Evolutionary conservation across 129 eudicot genomes (phyloP).

Genomic region (Flaveria ramosissima): DNA sequence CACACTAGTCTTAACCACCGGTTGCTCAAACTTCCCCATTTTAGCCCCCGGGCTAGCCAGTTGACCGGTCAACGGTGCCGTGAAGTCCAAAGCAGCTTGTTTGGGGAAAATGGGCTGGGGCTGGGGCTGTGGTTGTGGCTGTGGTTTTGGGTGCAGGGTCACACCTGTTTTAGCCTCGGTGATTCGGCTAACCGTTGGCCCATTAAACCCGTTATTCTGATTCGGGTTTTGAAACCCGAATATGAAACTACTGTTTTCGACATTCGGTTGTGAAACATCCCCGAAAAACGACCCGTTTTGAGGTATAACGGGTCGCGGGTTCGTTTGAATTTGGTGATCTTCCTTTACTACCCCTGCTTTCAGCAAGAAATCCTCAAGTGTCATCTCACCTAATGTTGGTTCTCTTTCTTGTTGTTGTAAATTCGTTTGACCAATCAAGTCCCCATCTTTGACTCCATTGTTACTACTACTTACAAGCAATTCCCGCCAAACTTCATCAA

Average conservation of each 20-base stretch:
- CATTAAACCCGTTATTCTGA: conserved; percentile 44
- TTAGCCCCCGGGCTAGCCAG: conserved; percentile 46
- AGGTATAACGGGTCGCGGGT: conserved; percentile 17
- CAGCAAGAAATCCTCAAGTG: conserved; percentile 77
- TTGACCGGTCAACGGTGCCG: conserved; percentile 51
- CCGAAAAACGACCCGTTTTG: conserved; percentile 43
- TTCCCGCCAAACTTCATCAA: conserved; percentile 89
- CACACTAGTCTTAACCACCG: conserved; percentile 35
- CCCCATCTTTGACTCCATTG: conserved; percentile 49
- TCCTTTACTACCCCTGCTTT: conserved; percentile 84
- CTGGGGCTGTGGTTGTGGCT: conserved; percentile 40
- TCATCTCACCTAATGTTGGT: conserved; percentile 78
- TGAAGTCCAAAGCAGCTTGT: conserved; percentile 62
- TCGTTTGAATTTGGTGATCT: conserved; percentile 42
- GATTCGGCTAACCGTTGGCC: conserved; percentile 40
- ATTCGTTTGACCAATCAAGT: conserved; percentile 33
- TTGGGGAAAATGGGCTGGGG: conserved; percentile 65
- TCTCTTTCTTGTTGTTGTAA: conserved; percentile 54
- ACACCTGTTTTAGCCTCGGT: conserved; percentile 32
- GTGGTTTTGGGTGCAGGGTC: conserved; percentile 45
- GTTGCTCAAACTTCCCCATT: conserved; percentile 39
- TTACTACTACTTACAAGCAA: conserved; percentile 45
- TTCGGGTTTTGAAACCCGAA: conserved; percentile 63
- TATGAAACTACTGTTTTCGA: conserved; percentile 39
- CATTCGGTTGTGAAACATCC: conserved; percentile 35